A percentile compares a stretch with the other conserved stretches of the same genome.
Evolutionary conservation across 2,329 filamentous ascomycete genomes (phyloP).

Genomic region (Dactylellina sp.): DNA sequence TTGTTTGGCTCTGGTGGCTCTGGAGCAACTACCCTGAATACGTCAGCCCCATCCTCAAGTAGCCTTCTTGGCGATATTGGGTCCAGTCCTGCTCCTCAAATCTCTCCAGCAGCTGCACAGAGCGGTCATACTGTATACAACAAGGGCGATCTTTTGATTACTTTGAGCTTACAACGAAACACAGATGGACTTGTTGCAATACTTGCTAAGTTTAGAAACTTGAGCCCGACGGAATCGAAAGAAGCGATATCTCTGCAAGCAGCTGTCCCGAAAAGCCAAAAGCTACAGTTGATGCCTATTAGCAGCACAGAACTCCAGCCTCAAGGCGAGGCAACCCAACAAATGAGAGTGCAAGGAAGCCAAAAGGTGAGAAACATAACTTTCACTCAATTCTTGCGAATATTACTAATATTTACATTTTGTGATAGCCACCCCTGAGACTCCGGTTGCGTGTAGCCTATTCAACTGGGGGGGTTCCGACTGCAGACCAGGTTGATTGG

Average conservation of each 20-base stretch:
- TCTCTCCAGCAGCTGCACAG: constrained; percentile 65
- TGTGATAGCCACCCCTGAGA: constrained; percentile 76
- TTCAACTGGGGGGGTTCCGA: constrained; percentile 74
- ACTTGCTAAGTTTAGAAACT: constrained; percentile 84
- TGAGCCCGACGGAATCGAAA: constrained; percentile 73
- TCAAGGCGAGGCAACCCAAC: constrained; percentile 86
- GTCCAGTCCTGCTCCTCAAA: constrained; percentile 66
- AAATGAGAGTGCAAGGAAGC: constrained; percentile 86
- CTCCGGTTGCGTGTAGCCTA: constrained; percentile 88
- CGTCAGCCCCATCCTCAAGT: constrained; percentile 67
- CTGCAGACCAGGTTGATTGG: constrained; percentile 97
- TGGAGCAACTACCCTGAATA: constrained; percentile 64
- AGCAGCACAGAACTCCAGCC: constrained; percentile 80
- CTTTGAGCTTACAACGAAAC: constrained; percentile 85
- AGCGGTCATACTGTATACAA: constrained; percentile 79
- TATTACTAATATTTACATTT: constrained; percentile 55
- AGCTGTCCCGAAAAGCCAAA: constrained; percentile 95
- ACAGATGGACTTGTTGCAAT: constrained; percentile 83
- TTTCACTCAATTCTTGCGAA: constrained; percentile 31
- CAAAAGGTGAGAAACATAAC: constrained; percentile 79
- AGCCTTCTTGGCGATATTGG: constrained; percentile 69
- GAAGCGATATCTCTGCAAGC: constrained; percentile 87
- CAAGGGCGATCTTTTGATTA: constrained; percentile 84
- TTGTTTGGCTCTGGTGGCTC: constrained; percentile 73
- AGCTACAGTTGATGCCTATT: constrained; percentile 89